Percentiles rank a stretch among this genome's conserved stretches.
These are phyloP conservation scores for Posidonia australis DNA, from an alignment of 106 monocot species.

Conservation along the genomic window DNA sequence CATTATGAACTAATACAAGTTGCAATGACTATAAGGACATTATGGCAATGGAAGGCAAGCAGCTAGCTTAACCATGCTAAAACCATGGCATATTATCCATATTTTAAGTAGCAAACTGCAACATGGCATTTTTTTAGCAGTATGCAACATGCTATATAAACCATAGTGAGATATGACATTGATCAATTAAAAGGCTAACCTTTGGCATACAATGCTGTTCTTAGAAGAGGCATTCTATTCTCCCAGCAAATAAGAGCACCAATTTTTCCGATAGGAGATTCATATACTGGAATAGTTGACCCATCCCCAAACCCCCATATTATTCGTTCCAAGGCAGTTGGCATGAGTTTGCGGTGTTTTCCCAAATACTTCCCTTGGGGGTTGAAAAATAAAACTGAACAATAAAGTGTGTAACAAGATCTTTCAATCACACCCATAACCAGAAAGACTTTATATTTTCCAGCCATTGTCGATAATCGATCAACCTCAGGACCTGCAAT, in stretches of 20 bases:
- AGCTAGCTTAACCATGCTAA: too few species aligned
- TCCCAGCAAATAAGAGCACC: slow-evolving; percentile 99
- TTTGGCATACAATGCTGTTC: slow-evolving; percentile 94
- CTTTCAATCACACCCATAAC: slow-evolving; percentile 98
- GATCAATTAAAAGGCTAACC: slow-evolving; percentile 22
- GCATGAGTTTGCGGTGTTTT: slow-evolving; percentile 93
- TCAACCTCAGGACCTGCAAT: slow-evolving; percentile 81
- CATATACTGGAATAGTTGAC: slow-evolving; percentile 91
- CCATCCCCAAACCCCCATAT: slow-evolving; percentile 99
- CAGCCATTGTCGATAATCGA: slow-evolving; percentile 73
- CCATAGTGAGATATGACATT: too few species aligned
- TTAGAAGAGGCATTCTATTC: slow-evolving; percentile 87
- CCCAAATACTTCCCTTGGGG: slow-evolving; percentile 73
- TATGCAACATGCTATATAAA: too few species aligned
- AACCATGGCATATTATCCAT: too few species aligned
- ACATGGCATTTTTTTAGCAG: too few species aligned
- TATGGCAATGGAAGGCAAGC: too few species aligned
- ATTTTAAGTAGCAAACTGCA: too few species aligned
- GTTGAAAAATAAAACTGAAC: slow-evolving; percentile 89
- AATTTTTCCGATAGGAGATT: slow-evolving; percentile 79
- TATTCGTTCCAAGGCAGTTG: slow-evolving; percentile 77
- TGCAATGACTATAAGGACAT: too few species aligned
- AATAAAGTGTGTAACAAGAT: slow-evolving; percentile 86
- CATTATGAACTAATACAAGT: too few species aligned
- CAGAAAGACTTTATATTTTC: slow-evolving; percentile 81